A percentile compares a stretch with the other conserved stretches of the same genome.
These are phyloP conservation scores for Apiotrichum veenhuisii DNA, from an alignment of 1,284 basidiomycete species.

Conservation along the genomic window DNA sequence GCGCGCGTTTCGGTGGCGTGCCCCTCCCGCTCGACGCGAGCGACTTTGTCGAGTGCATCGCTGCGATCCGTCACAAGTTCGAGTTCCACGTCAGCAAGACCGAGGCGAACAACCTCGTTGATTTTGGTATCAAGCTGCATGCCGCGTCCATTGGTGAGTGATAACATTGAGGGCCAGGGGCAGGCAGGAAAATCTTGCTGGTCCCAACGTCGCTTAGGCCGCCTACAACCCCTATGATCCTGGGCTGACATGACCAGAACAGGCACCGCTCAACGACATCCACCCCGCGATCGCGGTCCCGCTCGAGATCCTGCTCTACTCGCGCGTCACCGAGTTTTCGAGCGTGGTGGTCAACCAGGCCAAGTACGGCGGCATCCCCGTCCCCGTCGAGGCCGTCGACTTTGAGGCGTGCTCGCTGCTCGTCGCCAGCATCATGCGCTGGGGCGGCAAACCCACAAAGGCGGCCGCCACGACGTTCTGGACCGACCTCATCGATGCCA, in stretches of 20 bases:
- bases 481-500: neutral
- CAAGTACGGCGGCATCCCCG: neutral
- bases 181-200: too few species aligned
- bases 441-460: neutral
- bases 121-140: neutral
- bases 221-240: neutral
- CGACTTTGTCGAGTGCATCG: neutral
- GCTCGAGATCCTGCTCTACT: neutral
- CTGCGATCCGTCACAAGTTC: neutral
- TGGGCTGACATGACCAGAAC: neutral
- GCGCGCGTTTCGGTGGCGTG: neutral
- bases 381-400: neutral
- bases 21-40: neutral
- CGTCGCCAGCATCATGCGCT: neutral
- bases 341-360: neutral
- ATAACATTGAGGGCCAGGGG: neutral
- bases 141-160: neutral
- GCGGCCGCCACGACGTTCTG: neutral
- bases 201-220: too few species aligned
- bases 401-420: neutral
- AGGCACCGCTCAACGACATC: neutral
- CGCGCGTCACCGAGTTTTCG: neutral
- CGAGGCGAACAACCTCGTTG: neutral
- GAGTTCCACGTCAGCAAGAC: neutral
- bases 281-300: neutral